A percentile compares a stretch with the other conserved stretches of the same genome.
Evolutionary conservation across 2,329 filamentous ascomycete species (phyloP).

Genomic region (Ophiostoma sp.): DNA sequence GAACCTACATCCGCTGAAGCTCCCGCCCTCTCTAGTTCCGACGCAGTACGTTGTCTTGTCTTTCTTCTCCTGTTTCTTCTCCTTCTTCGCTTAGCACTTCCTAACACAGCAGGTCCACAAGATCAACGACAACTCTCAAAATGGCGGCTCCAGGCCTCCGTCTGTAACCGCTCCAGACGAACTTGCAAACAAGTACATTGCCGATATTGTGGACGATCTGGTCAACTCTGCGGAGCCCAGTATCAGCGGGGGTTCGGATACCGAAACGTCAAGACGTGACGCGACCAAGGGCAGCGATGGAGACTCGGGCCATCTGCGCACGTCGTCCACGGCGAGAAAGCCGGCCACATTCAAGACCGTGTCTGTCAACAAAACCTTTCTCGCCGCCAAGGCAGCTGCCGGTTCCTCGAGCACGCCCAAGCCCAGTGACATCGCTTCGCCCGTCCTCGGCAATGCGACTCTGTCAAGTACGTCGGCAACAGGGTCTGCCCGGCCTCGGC

Average conservation of each 20-base stretch:
- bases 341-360: conserved; percentile 76
- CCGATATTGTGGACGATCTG: conserved; percentile 53
- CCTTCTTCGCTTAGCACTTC: not conserved
- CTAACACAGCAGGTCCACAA: conserved; percentile 33
- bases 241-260: conserved; percentile 70
- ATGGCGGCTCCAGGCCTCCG: conserved; percentile 44
- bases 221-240: conserved; percentile 61
- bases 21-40: conserved; percentile 44
- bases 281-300: conserved; percentile 50
- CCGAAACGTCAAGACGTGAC: conserved; percentile 61
- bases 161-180: conserved; percentile 44
- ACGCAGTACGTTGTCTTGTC: conserved; percentile 37
- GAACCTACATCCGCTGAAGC: conserved; percentile 51
- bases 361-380: conserved; percentile 78
- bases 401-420: conserved; percentile 43
- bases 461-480: conserved; percentile 44
- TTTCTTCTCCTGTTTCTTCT: conserved; percentile 12
- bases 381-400: conserved; percentile 62
- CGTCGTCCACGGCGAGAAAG: conserved; percentile 62
- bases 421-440: conserved; percentile 45
- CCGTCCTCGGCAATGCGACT: conserved; percentile 40
- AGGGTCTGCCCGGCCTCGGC: conserved; percentile 55
- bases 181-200: conserved; percentile 53
- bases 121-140: conserved; percentile 40
- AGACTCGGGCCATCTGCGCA: conserved; percentile 55